A percentile compares a stretch with the other conserved stretches of the same genome.
These are phyloP conservation scores for Pythium grandisporangium DNA, from an alignment of 352 stramenopile genomes.

Conservation along the genomic window DNA sequence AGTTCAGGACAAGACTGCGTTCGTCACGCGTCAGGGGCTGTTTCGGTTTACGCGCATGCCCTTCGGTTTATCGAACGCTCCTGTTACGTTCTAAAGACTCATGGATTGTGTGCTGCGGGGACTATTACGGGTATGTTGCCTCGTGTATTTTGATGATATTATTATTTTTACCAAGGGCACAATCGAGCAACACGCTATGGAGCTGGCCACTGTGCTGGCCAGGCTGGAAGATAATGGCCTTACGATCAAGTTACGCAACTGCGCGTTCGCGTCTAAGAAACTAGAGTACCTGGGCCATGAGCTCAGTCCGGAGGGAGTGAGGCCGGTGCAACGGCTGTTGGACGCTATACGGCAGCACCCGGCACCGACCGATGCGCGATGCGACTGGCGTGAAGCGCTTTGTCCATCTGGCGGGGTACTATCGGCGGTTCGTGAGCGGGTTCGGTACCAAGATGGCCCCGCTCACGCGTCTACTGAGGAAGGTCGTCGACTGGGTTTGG, in stretches of 20 bases:
- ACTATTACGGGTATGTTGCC: slow-evolving; percentile 12
- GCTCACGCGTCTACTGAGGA: slow-evolving; percentile 12
- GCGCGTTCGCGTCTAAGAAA: slow-evolving; percentile 2
- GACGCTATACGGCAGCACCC: slow-evolving; percentile 2
- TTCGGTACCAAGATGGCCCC: slow-evolving; percentile 10
- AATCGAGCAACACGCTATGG: slow-evolving; percentile 7
- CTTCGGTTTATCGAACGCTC: slow-evolving; percentile 14
- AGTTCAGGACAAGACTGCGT: slow-evolving; percentile 13
- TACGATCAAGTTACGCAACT: slow-evolving; percentile 12
- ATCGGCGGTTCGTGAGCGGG: slow-evolving; percentile 8
- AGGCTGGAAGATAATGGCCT: slow-evolving; percentile 6
- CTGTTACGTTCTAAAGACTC: slow-evolving; percentile 16
- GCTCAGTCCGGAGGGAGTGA: slow-evolving; percentile 4
- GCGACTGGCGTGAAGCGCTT: slow-evolving; percentile 8
- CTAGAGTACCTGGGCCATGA: slow-evolving; percentile 20
- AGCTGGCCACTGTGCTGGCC: slow-evolving; percentile 11
- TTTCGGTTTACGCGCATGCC: slow-evolving; percentile 14
- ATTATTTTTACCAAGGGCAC: slow-evolving; percentile 12
- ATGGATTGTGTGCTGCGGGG: slow-evolving; percentile 16
- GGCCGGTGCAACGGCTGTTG: slow-evolving; percentile 1
- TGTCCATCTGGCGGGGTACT: slow-evolving; percentile 18
- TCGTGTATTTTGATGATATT: slow-evolving; percentile 23
- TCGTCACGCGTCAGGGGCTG: slow-evolving; percentile 10
- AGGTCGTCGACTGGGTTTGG: slow-evolving; percentile 10
- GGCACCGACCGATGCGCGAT: slow-evolving; percentile 1